These are phyloP conservation scores for Exophiala lecanii-corni DNA, from an alignment of 2,329 filamentous ascomycete genomes.

Conservation along the genomic window DNA sequence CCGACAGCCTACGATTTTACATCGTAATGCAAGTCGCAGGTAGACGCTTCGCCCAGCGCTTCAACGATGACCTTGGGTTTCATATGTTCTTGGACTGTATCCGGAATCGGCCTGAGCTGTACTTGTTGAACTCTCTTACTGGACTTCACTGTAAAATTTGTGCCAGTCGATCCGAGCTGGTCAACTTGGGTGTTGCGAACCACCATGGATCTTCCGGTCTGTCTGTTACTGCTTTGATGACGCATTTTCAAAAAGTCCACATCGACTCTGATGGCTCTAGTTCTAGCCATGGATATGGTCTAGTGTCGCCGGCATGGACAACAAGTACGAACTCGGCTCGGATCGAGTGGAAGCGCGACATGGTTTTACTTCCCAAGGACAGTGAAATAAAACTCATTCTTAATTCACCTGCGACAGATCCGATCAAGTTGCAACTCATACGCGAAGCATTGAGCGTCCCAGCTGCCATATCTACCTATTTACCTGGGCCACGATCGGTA, in stretches of 20 bases:
- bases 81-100: constrained; percentile 57
- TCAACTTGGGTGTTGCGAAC: no score
- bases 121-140: constrained; percentile 51
- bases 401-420: constrained; percentile 53
- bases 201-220: constrained; percentile 8
- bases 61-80: constrained; percentile 54
- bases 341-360: constrained; percentile 56
- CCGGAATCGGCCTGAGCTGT: constrained; percentile 54
- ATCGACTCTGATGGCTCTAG: constrained; percentile 27
- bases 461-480: constrained; percentile 22
- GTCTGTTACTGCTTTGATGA: constrained; percentile 31
- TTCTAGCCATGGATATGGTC: background rate
- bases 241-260: constrained; percentile 37
- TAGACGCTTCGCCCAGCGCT: constrained; percentile 54
- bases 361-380: constrained; percentile 56
- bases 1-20: constrained; percentile 58
- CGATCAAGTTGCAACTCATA: constrained; percentile 50
- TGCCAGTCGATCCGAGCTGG: constrained; percentile 1
- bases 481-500: background rate
- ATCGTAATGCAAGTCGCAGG: constrained; percentile 61
- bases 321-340: constrained; percentile 27
- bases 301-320: constrained; percentile 2
- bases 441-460: constrained; percentile 45
- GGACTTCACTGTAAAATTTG: constrained; percentile 55
- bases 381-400: constrained; percentile 43